phyloP scores from a whole-genome alignment of 179 eudicot species.

The Vitellaria paradoxa region DNA sequence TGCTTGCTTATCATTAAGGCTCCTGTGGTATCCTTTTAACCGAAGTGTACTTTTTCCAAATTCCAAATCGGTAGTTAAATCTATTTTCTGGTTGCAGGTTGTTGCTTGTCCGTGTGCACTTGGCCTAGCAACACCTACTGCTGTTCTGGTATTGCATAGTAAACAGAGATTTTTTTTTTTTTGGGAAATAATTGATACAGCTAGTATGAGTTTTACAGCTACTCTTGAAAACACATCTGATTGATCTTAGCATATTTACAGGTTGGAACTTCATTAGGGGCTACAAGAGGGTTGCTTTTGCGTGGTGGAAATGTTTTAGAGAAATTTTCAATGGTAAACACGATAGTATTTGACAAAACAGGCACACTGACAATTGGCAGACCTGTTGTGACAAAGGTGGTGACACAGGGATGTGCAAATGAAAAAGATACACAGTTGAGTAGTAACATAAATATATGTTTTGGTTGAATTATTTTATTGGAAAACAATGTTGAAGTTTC shows the following conservation, averaged over 20 bases:
- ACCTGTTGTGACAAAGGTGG: constrained; percentile 82
- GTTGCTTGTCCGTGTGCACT: constrained; percentile 99
- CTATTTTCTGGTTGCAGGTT: constrained; percentile 39
- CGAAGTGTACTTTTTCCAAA: not conserved
- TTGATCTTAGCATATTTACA: constrained; percentile 14
- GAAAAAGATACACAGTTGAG: constrained; percentile 40
- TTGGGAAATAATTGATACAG: not conserved
- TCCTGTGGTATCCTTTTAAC: not conserved
- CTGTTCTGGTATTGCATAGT: constrained; percentile 59
- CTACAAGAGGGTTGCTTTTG: constrained; percentile 86
- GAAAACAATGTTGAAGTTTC: not conserved
- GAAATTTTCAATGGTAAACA: constrained; percentile 75
- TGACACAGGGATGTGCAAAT: constrained; percentile 36
- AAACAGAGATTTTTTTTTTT: not conserved
- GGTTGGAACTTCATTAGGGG: constrained; percentile 99
- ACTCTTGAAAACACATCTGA: not conserved
- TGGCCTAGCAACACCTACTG: constrained; percentile 99
- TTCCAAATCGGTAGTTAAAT: not conserved
- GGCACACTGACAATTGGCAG: constrained; percentile 95
- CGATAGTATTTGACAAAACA: constrained; percentile 92
- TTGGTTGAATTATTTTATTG: not conserved
- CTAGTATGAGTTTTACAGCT: not conserved
- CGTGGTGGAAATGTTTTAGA: constrained; percentile 96
- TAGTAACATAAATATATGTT: constrained; percentile 9
- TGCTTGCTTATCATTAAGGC: not conserved